A percentile compares a stretch with the other conserved stretches of the same genome.
Evolutionary conservation across 2,329 filamentous ascomycete genomes (phyloP).

Genomic region (Diaporthe velutina): DNA sequence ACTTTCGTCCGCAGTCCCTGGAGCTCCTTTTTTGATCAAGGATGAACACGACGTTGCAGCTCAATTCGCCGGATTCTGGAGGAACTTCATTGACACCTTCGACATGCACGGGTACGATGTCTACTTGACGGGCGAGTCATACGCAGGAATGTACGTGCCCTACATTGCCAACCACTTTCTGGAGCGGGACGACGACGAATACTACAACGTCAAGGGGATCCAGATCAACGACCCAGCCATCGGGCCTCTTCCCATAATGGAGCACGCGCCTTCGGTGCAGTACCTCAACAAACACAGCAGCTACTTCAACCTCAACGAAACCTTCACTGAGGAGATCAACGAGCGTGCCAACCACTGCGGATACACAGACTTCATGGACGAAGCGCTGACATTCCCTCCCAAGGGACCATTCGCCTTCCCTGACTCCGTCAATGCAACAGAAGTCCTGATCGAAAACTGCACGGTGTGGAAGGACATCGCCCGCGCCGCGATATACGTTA

Average conservation of each 20-base stretch:
- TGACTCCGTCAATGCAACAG: background rate
- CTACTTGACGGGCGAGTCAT: slow-evolving; percentile 78
- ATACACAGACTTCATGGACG: slow-evolving; percentile 68
- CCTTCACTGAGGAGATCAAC: slow-evolving; percentile 62
- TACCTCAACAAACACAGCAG: slow-evolving; percentile 69
- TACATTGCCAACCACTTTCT: slow-evolving; percentile 80
- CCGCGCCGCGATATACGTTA: slow-evolving; percentile 67
- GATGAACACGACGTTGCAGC: slow-evolving; percentile 73
- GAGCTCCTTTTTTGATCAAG: slow-evolving; percentile 68
- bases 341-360: slow-evolving; percentile 67
- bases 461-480: slow-evolving; percentile 59
- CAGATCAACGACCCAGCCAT: slow-evolving; percentile 78
- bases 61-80: slow-evolving; percentile 80
- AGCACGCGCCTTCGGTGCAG: slow-evolving; percentile 61
- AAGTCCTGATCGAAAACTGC: slow-evolving; percentile 46
- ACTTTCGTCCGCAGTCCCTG: slow-evolving; percentile 66
- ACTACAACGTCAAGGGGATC: slow-evolving; percentile 75
- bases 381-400: slow-evolving; percentile 60
- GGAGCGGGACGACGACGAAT: slow-evolving; percentile 69
- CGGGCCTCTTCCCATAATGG: slow-evolving; percentile 59
- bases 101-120: slow-evolving; percentile 72
- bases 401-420: slow-evolving; percentile 37
- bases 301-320: slow-evolving; percentile 71
- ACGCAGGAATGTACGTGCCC: slow-evolving; percentile 70
- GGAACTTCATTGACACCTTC: slow-evolving; percentile 79